These are phyloP conservation scores for Chimonanthus salicifolius DNA, from an alignment of 164 flowering plant genomes.

Conservation along the genomic window DNA sequence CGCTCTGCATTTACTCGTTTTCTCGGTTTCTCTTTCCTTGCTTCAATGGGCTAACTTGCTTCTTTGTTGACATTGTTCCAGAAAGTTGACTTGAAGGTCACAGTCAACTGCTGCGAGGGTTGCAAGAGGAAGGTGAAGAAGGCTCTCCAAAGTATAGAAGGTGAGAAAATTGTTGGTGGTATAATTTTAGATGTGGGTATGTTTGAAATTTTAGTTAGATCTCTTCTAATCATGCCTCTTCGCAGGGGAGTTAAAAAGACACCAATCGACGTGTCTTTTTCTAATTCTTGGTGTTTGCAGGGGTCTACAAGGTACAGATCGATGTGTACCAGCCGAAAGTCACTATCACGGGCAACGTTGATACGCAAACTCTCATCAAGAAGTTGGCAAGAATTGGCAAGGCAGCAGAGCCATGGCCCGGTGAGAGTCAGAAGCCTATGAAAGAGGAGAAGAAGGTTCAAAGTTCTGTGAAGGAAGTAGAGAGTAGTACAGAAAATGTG, in stretches of 20 bases:
- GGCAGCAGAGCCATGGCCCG: conserved; percentile 39
- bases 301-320: conserved; percentile 39
- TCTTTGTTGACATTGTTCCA: conserved; percentile 22
- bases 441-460: conserved; percentile 24
- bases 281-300: conserved; percentile 20
- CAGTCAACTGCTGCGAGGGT: conserved; percentile 53
- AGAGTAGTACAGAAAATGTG: background rate
- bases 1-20: background rate
- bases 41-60: conserved; percentile 5
- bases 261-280: conserved; percentile 5
- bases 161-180: conserved; percentile 14
- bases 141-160: conserved; percentile 39
- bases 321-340: conserved; percentile 39
- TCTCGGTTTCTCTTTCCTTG: background rate
- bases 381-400: conserved; percentile 41
- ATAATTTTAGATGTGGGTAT: background rate
- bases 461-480: background rate
- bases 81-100: conserved; percentile 53
- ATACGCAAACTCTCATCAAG: conserved; percentile 38
- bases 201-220: background rate
- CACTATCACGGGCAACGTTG: conserved; percentile 39
- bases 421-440: conserved; percentile 10
- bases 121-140: conserved; percentile 62
- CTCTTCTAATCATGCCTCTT: conserved; percentile 1
- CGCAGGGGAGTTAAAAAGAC: conserved; percentile 1